A percentile compares a stretch with the other conserved stretches of the same genome.
phyloP scores from a whole-genome alignment of 192 early-diverging fungal genomes.

The Coemansia sp. region DNA sequence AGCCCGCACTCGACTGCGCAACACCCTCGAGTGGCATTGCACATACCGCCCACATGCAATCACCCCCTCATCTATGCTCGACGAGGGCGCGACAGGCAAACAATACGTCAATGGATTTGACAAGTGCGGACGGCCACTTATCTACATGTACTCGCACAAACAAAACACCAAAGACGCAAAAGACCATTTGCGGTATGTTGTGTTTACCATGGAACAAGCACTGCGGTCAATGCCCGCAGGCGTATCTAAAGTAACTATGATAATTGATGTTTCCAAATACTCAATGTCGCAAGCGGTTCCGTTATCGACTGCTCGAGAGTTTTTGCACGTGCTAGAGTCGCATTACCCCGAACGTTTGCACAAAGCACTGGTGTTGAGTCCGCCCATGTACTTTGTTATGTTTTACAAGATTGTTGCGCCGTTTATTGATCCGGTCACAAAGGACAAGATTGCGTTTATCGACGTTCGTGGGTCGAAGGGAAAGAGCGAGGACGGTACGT shows the following conservation, averaged over 20 bases:
- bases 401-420: slow-evolving; percentile 82
- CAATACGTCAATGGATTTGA: slow-evolving; percentile 79
- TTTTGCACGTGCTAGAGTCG: slow-evolving; percentile 72
- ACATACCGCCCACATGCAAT: slow-evolving; percentile 69
- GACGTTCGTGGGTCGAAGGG: slow-evolving; percentile 56
- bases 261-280: slow-evolving; percentile 78
- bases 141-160: slow-evolving; percentile 69
- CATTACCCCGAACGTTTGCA: slow-evolving; percentile 88
- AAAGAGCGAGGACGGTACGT: slow-evolving; percentile 22
- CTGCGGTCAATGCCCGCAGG: slow-evolving; percentile 65
- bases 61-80: slow-evolving; percentile 62
- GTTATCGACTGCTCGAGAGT: slow-evolving; percentile 69
- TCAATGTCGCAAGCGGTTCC: slow-evolving; percentile 64
- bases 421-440: slow-evolving; percentile 89
- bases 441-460: slow-evolving; percentile 80
- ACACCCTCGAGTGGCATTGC: slow-evolving; percentile 73
- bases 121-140: slow-evolving; percentile 63
- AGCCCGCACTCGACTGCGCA: slow-evolving; percentile 62
- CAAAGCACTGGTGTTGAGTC: slow-evolving; percentile 67
- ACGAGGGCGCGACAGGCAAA: slow-evolving; percentile 78
- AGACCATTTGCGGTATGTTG: slow-evolving; percentile 71
- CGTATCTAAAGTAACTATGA: slow-evolving; percentile 69
- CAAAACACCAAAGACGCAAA: slow-evolving; percentile 74
- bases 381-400: slow-evolving; percentile 80
- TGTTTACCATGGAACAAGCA: slow-evolving; percentile 78